Base-by-base conservation (phyloP, 148 eudicot species). In the Rhododendron mucronatum region DNA sequence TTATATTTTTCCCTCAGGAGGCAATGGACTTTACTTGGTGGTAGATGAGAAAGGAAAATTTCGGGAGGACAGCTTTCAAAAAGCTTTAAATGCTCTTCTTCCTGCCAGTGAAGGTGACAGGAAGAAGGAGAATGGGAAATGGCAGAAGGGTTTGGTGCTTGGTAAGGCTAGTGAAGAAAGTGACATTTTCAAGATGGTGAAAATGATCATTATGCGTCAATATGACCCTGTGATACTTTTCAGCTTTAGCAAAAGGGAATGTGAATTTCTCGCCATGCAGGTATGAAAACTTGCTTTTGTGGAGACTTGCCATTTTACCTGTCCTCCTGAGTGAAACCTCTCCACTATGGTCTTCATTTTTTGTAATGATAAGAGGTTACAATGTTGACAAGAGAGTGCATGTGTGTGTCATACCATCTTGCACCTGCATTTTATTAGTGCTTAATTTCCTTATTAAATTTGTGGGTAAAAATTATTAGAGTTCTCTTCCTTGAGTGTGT, bases 191-290 rank as follows among this genome's bases (percentile, higher is more conserved):
- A 97, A 97, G 92, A 90, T 97, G 96, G 98, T 97, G 88, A 97
- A 95, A 89, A 97, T 97, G 99, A 96, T 97, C 82, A 93, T 97
- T 85, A 92, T 88, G 83, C 98, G 99, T 47, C 98, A 95, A 85
- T 97, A 97, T 84, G 99, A 97, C 86, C 99, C 99, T 71, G 95
- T 97, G 57, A 97, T 97, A 93, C 89, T 96, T 61, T 97, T 97
- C 80, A 97, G 99, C 89, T 97, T 97, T 89, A 95, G 99, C 91
- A 97, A 97, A 90, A 91, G 98, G 89, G 99, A 97, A 86, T 97
- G 99, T 88, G 99, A 97, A 91, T 93, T 91, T 84, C 96, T 97
- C 63, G 99, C 99, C 80, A 97, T 97, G 99, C 99, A 97, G 99
- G 99, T 97, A 90, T 2, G 53, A 2, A 63, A n/a, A 26, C 2